Percentiles rank a stretch among this genome's conserved stretches.
Conservation (phyloP, 345 rosid species). For the Populus alba region DNA sequence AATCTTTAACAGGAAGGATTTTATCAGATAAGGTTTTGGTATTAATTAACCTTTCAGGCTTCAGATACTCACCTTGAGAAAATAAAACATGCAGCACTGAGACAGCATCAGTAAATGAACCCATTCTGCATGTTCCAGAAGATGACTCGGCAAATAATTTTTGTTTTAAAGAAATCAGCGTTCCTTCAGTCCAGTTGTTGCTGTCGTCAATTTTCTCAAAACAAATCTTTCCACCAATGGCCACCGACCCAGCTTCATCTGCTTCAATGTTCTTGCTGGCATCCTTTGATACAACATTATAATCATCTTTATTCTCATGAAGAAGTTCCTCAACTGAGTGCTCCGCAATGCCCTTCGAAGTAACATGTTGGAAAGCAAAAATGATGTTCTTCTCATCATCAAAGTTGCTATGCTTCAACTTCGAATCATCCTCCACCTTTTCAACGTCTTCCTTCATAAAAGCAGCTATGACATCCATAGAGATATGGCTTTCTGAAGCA, state of each 20-base stretch:
- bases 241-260: not conserved
- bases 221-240: not conserved
- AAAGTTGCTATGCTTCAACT: not conserved
- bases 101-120: not conserved
- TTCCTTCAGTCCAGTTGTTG: not conserved
- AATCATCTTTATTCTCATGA: not conserved
- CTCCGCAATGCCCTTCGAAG: not conserved
- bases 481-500: not conserved
- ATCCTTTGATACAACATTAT: not conserved
- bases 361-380: not conserved
- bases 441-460: not conserved
- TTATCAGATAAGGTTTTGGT: no score
- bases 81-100: not conserved
- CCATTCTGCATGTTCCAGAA: not conserved
- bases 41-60: no score
- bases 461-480: not conserved
- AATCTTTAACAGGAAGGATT: no score
- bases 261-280: not conserved
- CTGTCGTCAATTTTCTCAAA: not conserved
- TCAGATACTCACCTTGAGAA: not conserved
- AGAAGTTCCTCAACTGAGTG: not conserved
- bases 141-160: not conserved
- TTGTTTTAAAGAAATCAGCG: not conserved
- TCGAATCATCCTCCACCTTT: not conserved
- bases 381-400: constrained; percentile 1